Evolutionary conservation across 257 asterid species (phyloP).

Genomic region (Jacaranda mimosifolia): DNA sequence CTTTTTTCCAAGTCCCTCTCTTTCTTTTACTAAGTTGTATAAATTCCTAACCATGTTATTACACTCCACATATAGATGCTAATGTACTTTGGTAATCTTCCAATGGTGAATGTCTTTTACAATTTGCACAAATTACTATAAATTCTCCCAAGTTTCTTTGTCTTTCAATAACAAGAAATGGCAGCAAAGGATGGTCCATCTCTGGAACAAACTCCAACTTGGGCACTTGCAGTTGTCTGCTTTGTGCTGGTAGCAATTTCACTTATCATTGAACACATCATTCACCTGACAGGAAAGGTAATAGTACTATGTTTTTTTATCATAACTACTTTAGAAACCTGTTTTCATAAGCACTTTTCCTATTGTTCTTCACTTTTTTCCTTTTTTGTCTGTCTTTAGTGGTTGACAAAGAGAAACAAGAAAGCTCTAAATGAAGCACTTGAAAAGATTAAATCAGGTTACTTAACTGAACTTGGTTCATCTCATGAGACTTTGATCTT

Average conservation of each 20-base stretch:
- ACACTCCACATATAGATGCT: background rate
- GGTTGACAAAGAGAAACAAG: slow-evolving; percentile 53
- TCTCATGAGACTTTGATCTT: background rate
- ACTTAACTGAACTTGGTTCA: background rate
- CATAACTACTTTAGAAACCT: background rate
- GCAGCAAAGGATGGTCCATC: slow-evolving; percentile 50
- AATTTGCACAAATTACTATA: background rate
- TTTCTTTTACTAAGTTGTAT: too few relatives aligned
- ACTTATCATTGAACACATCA: slow-evolving; percentile 46
- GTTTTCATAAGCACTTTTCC: background rate
- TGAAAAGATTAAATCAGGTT: slow-evolving; percentile 73
- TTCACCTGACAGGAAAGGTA: slow-evolving; percentile 64
- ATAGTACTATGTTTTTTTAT: too few relatives aligned
- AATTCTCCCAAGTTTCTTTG: background rate
- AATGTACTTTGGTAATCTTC: slow-evolving; percentile 3
- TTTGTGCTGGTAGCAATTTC: slow-evolving; percentile 58
- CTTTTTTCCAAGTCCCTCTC: too few relatives aligned
- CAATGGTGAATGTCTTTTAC: background rate
- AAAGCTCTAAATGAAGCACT: slow-evolving; percentile 64
- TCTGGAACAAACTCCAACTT: slow-evolving; percentile 63
- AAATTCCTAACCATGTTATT: too few relatives aligned
- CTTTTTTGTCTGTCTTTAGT: slow-evolving; percentile 37
- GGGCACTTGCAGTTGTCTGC: slow-evolving; percentile 74
- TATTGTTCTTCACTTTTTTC: too few relatives aligned
- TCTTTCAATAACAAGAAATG: slow-evolving; percentile 27